These are phyloP conservation scores for Teunomyces gatunensis DNA, from an alignment of 805 yeast species.

Conservation along the genomic window DNA sequence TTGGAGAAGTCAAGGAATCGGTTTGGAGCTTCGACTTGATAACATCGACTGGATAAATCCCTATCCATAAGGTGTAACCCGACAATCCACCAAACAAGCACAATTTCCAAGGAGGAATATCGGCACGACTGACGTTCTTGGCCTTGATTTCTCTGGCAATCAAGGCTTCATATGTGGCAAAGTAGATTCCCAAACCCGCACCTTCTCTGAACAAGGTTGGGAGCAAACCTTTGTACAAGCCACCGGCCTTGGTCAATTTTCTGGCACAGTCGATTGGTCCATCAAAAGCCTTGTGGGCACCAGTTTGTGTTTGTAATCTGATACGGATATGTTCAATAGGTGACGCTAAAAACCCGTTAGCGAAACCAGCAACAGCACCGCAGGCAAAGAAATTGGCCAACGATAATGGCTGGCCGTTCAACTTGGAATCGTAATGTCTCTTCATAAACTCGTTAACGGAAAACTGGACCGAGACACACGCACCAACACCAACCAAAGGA, in stretches of 20 bases:
- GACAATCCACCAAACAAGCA: slow-evolving; percentile 88
- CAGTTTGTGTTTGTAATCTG: slow-evolving; percentile 84
- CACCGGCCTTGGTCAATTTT: slow-evolving; percentile 53
- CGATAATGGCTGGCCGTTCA: slow-evolving; percentile 45
- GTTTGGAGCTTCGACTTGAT: slow-evolving; percentile 85
- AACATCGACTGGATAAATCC: slow-evolving; percentile 86
- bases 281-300: slow-evolving; percentile 44
- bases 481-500: slow-evolving; percentile 67
- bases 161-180: slow-evolving; percentile 86
- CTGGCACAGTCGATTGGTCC: slow-evolving; percentile 77
- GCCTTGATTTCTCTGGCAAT: slow-evolving; percentile 61
- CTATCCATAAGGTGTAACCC: slow-evolving; percentile 86
- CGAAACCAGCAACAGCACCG: slow-evolving; percentile 91
- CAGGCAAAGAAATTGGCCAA: slow-evolving; percentile 70
- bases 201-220: slow-evolving; percentile 96
- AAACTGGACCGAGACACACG: slow-evolving; percentile 94
- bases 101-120: slow-evolving; percentile 83
- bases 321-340: slow-evolving; percentile 97
- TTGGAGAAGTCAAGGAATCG: slow-evolving; percentile 55
- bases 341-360: slow-evolving; percentile 83
- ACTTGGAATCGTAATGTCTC: slow-evolving; percentile 56
- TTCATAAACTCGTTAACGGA: slow-evolving; percentile 95
- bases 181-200: slow-evolving; percentile 93
- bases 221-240: slow-evolving; percentile 71
- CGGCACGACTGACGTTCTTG: slow-evolving; percentile 52